Evolutionary conservation across 306 rosid genomes (phyloP).

Genomic region (Medicago truncatula): DNA sequence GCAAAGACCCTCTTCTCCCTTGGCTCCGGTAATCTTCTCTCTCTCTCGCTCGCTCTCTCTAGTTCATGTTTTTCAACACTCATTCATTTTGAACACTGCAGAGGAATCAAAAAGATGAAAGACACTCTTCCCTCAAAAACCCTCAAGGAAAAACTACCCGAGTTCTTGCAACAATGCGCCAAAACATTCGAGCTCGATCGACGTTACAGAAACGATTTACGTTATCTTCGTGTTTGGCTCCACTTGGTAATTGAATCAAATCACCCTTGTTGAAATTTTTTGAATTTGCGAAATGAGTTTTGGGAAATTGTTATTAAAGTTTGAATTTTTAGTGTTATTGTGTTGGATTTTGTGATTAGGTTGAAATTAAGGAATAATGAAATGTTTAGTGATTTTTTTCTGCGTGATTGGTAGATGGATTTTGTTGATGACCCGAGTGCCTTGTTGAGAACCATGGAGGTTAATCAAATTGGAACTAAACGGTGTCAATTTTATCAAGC

Average conservation of each 20-base stretch:
- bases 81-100: constrained; percentile 43
- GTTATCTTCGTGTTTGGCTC: constrained; percentile 90
- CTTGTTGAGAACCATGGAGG: constrained; percentile 77
- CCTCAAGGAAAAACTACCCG: constrained; percentile 78
- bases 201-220: constrained; percentile 81
- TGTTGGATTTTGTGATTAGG: constrained; percentile 13
- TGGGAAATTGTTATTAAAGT: constrained; percentile 26
- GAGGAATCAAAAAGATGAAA: constrained; percentile 81
- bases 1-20: constrained; percentile 92
- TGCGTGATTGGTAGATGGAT: constrained; percentile 73
- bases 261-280: neutral
- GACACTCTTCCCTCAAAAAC: constrained; percentile 59
- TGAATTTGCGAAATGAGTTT: constrained; percentile 7
- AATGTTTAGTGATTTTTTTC: constrained; percentile 6
- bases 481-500: constrained; percentile 85
- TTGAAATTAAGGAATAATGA: constrained; percentile 9
- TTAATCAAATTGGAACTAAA: constrained; percentile 70
- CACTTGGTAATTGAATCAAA: constrained; percentile 66
- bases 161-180: constrained; percentile 74
- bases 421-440: constrained; percentile 68
- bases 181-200: constrained; percentile 74
- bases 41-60: constrained; percentile 22
- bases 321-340: neutral
- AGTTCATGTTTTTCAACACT: constrained; percentile 20
- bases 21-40: constrained; percentile 74